These are phyloP conservation scores for Fusarium verrucosum DNA, from an alignment of 2,329 filamentous ascomycete species.

Conservation along the genomic window DNA sequence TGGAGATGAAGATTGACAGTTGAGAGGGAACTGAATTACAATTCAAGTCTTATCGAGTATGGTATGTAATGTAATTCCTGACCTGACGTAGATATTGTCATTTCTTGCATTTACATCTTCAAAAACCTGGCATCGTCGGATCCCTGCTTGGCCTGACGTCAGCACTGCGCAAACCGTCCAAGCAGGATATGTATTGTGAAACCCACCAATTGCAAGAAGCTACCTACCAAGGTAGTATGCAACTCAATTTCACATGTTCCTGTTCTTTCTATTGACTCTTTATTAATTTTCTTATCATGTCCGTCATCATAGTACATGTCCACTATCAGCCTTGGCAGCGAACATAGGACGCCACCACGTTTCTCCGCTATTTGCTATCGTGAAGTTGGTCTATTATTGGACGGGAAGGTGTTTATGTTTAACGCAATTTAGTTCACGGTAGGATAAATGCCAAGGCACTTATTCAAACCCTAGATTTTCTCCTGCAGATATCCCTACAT, in stretches of 20 bases:
- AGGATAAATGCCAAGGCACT: conserved; percentile 17
- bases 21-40: background rate
- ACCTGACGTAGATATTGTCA: conserved; percentile 31
- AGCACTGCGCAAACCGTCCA: conserved; percentile 35
- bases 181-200: conserved; percentile 23
- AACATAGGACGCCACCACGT: conserved; percentile 28
- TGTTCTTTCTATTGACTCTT: background rate
- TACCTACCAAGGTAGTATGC: too few relatives aligned
- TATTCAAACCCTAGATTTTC: conserved; percentile 3
- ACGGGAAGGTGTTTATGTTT: conserved; percentile 12
- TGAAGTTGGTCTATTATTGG: background rate
- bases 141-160: conserved; percentile 43
- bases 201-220: conserved; percentile 14
- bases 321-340: conserved; percentile 1
- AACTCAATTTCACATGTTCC: background rate
- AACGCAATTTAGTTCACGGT: conserved; percentile 11
- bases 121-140: conserved; percentile 41
- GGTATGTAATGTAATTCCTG: too few relatives aligned
- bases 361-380: conserved; percentile 6
- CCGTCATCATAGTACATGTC: background rate
- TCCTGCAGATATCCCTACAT: too few relatives aligned
- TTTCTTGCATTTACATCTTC: conserved; percentile 18
- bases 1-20: background rate
- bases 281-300: background rate
- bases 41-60: too few relatives aligned